These are phyloP conservation scores for Coprinellus micaceus DNA, from an alignment of 768 basidiomycete species.

Conservation along the genomic window DNA sequence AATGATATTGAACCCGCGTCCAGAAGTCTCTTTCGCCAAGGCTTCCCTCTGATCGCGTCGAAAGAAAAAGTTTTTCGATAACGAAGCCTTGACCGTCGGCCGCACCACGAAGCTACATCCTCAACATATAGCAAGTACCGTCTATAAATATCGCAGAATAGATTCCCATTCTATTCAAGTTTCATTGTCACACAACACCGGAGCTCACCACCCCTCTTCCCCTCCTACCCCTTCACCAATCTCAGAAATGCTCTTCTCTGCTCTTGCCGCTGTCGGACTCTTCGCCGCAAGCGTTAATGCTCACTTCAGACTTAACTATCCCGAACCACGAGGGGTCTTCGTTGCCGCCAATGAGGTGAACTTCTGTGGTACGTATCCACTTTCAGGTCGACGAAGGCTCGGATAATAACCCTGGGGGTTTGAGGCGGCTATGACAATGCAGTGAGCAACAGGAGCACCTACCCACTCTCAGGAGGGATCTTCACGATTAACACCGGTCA, in stretches of 20 bases:
- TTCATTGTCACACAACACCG: too few species aligned
- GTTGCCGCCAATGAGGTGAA: slow-evolving; percentile 48
- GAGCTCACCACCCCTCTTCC: too few species aligned
- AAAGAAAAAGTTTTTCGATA: too few species aligned
- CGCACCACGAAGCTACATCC: too few species aligned
- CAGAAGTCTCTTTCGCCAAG: too few species aligned
- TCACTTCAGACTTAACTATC: slow-evolving; percentile 75
- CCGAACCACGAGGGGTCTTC: slow-evolving; percentile 65
- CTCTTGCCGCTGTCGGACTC: slow-evolving; percentile 5
- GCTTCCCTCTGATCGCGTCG: too few species aligned
- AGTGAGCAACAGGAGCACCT: slow-evolving; percentile 54
- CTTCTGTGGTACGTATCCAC: slow-evolving; percentile 53
- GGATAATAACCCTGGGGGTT: not conserved
- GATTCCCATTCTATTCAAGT: too few species aligned
- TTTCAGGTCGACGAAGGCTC: not conserved
- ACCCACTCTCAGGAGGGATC: slow-evolving; percentile 62
- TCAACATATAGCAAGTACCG: too few species aligned
- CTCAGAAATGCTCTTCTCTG: slow-evolving; percentile 4
- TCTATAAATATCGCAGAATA: too few species aligned
- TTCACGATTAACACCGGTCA: slow-evolving; percentile 60
- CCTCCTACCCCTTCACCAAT: not conserved
- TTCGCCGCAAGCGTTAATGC: slow-evolving; percentile 47
- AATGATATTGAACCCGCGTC: too few species aligned
- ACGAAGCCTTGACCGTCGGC: too few species aligned
- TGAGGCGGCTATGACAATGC: slow-evolving; percentile 59